These are phyloP conservation scores for Venturia nashicola DNA, from an alignment of 2,329 filamentous ascomycete species.

Conservation along the genomic window DNA sequence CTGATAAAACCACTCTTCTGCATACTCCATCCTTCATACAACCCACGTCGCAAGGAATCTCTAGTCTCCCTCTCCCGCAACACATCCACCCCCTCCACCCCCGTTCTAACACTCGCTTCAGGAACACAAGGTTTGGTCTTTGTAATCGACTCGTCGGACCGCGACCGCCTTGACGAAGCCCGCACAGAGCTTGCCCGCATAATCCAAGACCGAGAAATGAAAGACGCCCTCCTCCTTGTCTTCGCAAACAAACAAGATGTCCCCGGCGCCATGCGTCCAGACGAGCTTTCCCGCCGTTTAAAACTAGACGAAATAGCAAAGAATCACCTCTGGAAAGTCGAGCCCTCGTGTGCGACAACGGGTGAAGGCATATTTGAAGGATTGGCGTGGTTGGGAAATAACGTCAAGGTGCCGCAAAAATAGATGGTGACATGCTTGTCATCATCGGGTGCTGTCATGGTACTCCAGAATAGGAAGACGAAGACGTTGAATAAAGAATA, in stretches of 20 bases:
- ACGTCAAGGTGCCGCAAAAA: constrained; percentile 34
- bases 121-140: constrained; percentile 99
- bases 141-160: constrained; percentile 98
- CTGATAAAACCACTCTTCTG: constrained; percentile 11
- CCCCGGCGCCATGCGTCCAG: constrained; percentile 43
- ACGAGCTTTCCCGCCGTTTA: constrained; percentile 36
- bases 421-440: constrained; percentile 11
- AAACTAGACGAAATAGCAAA: constrained; percentile 38
- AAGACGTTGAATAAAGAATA: not conserved
- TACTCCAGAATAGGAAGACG: not conserved
- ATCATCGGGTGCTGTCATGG: not conserved
- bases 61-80: not conserved
- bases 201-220: constrained; percentile 97
- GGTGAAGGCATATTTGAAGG: constrained; percentile 42
- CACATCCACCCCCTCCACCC: not conserved
- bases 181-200: constrained; percentile 94
- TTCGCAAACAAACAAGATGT: constrained; percentile 99
- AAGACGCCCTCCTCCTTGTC: constrained; percentile 89
- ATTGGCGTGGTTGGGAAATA: constrained; percentile 38
- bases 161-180: constrained; percentile 94
- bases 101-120: constrained; percentile 10
- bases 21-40: constrained; percentile 16
- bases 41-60: not conserved
- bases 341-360: constrained; percentile 40
- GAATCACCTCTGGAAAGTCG: constrained; percentile 41